These are phyloP conservation scores for Macaranga tanarius DNA, from an alignment of 441 rosid genomes.

Conservation along the genomic window DNA sequence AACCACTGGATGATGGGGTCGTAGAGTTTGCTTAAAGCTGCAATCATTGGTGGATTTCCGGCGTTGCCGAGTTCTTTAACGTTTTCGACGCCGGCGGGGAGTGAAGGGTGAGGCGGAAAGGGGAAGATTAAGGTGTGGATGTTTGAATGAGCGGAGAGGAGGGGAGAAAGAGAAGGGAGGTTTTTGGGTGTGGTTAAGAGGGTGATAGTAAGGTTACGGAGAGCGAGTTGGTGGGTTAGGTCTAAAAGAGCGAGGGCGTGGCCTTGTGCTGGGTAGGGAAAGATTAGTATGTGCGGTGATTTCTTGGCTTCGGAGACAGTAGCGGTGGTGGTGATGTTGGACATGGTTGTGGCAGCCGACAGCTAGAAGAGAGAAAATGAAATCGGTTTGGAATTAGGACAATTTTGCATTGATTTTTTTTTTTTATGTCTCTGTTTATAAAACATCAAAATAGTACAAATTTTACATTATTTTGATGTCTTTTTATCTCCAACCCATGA, in stretches of 20 bases:
- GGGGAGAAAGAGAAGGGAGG: conserved; percentile 36
- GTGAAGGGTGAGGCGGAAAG: conserved; percentile 36
- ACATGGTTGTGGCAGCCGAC: too few species aligned
- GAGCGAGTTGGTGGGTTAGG: conserved; percentile 43
- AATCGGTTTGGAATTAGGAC: too few species aligned
- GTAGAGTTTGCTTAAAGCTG: conserved; percentile 35
- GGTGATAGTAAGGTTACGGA: conserved; percentile 46
- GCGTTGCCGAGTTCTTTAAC: conserved; percentile 26
- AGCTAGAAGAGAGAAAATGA: too few species aligned
- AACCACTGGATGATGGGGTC: conserved; percentile 44
- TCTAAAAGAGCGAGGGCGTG: conserved; percentile 60
- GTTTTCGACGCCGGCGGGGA: conserved; percentile 53
- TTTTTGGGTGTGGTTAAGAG: conserved; percentile 39
- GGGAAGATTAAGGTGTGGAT: conserved; percentile 36
- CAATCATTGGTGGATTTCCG: conserved; percentile 22
- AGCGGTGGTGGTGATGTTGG: too few species aligned
- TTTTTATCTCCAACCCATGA: too few species aligned
- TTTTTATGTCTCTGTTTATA: too few species aligned
- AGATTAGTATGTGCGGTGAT: conserved; percentile 41
- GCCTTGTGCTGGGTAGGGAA: conserved; percentile 52
- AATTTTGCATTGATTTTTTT: too few species aligned
- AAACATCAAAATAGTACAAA: too few species aligned
- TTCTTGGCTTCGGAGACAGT: neutral
- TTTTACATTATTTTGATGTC: too few species aligned
- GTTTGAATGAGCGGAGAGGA: conserved; percentile 31